Evolutionary conservation across 1,139 yeast species (phyloP), one percentile per base, ranked within the genome.

Genomic region (Debaryomycetaceae sp.): DNA sequence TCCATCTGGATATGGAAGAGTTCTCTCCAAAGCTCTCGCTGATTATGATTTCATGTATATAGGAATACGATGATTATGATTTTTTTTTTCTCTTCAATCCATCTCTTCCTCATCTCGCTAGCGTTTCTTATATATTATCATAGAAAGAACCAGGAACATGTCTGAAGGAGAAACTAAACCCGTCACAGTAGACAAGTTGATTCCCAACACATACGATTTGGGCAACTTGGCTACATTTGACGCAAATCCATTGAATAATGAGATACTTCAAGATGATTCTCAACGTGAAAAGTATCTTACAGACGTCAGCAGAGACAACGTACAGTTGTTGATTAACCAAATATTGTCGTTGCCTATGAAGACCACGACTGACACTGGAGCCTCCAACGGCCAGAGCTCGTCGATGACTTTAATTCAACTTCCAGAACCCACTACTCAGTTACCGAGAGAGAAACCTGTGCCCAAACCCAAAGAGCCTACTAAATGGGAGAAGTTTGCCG

Each of bases 401-500:
- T 78, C 88, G 45, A 83, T 91, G 80, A 85, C 97, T 5, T 77
- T 93, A 52, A 81, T 93, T 45, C 84, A 80, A 57, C 75, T 93
- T 48, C 99, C 99, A 22, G 93, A 83, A 44, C 96, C 97, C 22
- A 68, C 78, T 27, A 86, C 96, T 24, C 77, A 71, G 47, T 76
- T 93, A 53, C 99, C 99, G 45, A 81, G 99, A 74, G 99, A 93
- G 67, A 93, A 93, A 72, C 84, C 97, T 35, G 69, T 95, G 56
- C 99, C 99, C 46, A 90, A 90, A 69, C 83, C 88, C 47, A 93
- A 88, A 72, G 85, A 95, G 43, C 86, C 84, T 53, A 91, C 99
- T 55, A 90, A 85, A 70, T 95, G 99, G 99, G 97, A 95, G 71
- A 79, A 80, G 63, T 95, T 95, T 73, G 99, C 99, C 50, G 86